Evolutionary conservation across 345 rosid species (phyloP).

Genomic region (Ceriops zippeliana): DNA sequence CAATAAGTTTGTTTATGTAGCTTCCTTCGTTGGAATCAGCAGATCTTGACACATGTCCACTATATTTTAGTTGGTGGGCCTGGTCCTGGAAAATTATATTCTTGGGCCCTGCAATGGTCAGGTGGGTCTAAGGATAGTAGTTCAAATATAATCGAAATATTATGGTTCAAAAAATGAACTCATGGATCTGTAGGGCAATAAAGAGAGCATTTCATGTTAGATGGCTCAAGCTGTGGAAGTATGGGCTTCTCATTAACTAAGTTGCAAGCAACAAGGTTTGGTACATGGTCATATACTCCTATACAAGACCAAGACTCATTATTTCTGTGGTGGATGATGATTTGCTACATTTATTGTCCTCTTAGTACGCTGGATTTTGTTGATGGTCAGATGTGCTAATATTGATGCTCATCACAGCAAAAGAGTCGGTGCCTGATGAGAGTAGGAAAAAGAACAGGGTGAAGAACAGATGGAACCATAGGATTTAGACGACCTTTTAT

Average conservation of each 20-base stretch:
- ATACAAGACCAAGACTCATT: background rate
- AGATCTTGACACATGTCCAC: slow-evolving; percentile 1
- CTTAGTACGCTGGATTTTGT: too few relatives aligned
- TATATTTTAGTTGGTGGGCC: background rate
- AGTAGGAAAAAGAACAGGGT: too few relatives aligned
- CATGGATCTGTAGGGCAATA: background rate
- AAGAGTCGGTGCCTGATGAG: too few relatives aligned
- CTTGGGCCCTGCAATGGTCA: background rate
- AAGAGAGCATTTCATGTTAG: slow-evolving; percentile 3
- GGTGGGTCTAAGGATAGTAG: background rate
- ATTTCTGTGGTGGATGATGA: background rate
- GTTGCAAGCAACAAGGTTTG: background rate
- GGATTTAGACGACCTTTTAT: too few relatives aligned
- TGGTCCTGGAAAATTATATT: background rate
- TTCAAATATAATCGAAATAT: background rate
- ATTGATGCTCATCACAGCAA: too few relatives aligned
- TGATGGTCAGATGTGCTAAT: too few relatives aligned
- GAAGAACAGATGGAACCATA: too few relatives aligned
- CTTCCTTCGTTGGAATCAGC: background rate
- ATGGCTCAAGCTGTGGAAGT: background rate
- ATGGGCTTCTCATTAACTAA: background rate
- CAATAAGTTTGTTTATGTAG: background rate
- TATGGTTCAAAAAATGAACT: background rate
- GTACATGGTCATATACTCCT: background rate
- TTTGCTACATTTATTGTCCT: background rate